Evolutionary conservation across 2,329 filamentous ascomycete species (phyloP).

Genomic region (Myriosclerotinia curreyana): DNA sequence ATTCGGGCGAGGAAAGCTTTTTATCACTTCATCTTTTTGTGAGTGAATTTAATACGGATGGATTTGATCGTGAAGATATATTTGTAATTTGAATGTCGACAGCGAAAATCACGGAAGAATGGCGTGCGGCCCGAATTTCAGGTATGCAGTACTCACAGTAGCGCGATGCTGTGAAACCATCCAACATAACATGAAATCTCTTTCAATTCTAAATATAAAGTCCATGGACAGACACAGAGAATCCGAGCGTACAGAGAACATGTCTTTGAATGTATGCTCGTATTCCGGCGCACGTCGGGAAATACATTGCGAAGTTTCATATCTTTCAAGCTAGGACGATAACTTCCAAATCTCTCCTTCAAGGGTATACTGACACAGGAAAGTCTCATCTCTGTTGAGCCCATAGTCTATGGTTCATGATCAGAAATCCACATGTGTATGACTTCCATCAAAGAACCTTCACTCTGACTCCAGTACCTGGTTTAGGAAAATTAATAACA

Average conservation of each 20-base stretch:
- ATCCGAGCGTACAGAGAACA: constrained; percentile 9
- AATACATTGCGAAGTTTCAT: neutral
- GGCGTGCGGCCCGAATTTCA: neutral
- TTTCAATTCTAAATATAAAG: constrained; percentile 1
- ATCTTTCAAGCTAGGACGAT: neutral
- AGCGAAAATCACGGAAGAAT: neutral
- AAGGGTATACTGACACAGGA: neutral
- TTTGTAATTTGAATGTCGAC: too few relatives aligned
- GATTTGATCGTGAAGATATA: neutral
- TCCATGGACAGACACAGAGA: neutral
- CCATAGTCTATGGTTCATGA: neutral
- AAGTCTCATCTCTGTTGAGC: too few relatives aligned
- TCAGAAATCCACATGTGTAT: neutral
- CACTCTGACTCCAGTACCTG: constrained; percentile 11
- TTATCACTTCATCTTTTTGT: neutral
- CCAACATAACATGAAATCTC: neutral
- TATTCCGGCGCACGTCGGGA: neutral
- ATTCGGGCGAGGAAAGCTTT: neutral
- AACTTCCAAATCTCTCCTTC: neutral
- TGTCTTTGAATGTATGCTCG: neutral
- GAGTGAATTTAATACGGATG: neutral
- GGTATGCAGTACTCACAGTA: neutral
- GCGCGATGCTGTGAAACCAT: neutral
- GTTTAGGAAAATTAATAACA: neutral
- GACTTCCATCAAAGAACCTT: constrained; percentile 11